phyloP scores from a whole-genome alignment of 352 stramenopile genomes.

The Globisporangium abappressorium region DNA sequence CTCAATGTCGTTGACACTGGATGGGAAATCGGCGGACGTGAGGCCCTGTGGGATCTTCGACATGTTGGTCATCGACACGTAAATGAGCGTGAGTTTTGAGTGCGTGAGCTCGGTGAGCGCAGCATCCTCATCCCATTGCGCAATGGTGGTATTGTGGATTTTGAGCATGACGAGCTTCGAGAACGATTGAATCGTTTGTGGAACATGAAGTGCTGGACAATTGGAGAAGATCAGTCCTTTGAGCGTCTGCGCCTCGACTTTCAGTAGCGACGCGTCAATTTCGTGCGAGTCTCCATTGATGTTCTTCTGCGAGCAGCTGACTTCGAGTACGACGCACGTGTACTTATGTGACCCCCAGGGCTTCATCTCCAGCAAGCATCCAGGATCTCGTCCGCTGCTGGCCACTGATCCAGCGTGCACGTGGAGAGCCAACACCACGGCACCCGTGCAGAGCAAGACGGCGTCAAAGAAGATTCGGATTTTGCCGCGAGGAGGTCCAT shows the following conservation, averaged over 20 bases:
- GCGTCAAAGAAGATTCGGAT: slow-evolving; percentile 12
- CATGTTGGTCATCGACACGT: slow-evolving; percentile 11
- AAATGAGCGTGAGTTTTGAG: slow-evolving; percentile 12
- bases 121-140: slow-evolving; percentile 8
- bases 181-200: slow-evolving; percentile 6
- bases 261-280: slow-evolving; percentile 1
- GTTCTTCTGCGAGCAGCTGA: slow-evolving; percentile 7
- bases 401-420: neutral
- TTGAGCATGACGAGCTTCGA: slow-evolving; percentile 8
- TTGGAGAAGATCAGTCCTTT: slow-evolving; percentile 10
- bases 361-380: slow-evolving; percentile 10
- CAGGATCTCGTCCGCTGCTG: neutral
- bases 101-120: slow-evolving; percentile 9
- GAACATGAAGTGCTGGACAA: slow-evolving; percentile 6
- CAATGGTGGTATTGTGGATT: slow-evolving; percentile 12
- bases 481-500: slow-evolving; percentile 2
- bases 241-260: neutral
- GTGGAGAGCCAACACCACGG: slow-evolving; percentile 8
- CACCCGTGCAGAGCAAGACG: slow-evolving; percentile 3
- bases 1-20: slow-evolving; percentile 3
- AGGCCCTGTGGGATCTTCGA: slow-evolving; percentile 11
- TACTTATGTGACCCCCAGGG: slow-evolving; percentile 7
- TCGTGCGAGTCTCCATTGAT: neutral
- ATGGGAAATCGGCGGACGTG: neutral
- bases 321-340: slow-evolving; percentile 13